Conservation (phyloP, 805 yeast genomes). For the Candida glaebosa region DNA sequence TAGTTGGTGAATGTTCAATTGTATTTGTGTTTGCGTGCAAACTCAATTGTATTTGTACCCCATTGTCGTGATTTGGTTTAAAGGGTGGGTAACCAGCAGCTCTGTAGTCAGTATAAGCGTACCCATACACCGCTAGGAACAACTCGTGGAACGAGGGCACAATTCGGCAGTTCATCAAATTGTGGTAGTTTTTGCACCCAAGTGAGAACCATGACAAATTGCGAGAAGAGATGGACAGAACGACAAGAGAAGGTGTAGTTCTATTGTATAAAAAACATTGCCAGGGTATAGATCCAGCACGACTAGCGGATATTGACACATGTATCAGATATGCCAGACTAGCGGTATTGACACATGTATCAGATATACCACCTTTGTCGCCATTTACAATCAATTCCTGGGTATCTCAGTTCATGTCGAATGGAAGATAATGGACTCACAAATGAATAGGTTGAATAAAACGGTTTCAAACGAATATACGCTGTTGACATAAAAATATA, state of each 20-base stretch:
- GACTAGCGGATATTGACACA: neutral
- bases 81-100: neutral
- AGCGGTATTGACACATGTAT: neutral
- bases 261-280: neutral
- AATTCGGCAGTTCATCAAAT: neutral
- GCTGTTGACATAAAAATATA: too few species aligned
- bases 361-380: too few species aligned
- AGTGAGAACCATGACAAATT: too few species aligned
- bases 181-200: neutral
- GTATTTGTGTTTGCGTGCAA: neutral
- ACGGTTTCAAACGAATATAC: too few species aligned
- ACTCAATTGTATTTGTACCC: neutral
- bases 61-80: neutral
- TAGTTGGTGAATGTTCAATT: neutral
- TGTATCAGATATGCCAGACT: too few species aligned
- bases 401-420: too few species aligned
- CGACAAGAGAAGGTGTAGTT: neutral
- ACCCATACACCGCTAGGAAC: neutral
- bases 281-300: neutral
- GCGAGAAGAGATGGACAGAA: neutral
- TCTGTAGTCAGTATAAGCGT: neutral
- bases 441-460: too few species aligned
- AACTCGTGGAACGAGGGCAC: neutral
- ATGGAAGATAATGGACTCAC: too few species aligned
- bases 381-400: too few species aligned